A percentile compares a stretch with the other conserved stretches of the same genome.
Evolutionary conservation across 1,139 yeast species (phyloP).

Genomic region (Candida tunisiensis): DNA sequence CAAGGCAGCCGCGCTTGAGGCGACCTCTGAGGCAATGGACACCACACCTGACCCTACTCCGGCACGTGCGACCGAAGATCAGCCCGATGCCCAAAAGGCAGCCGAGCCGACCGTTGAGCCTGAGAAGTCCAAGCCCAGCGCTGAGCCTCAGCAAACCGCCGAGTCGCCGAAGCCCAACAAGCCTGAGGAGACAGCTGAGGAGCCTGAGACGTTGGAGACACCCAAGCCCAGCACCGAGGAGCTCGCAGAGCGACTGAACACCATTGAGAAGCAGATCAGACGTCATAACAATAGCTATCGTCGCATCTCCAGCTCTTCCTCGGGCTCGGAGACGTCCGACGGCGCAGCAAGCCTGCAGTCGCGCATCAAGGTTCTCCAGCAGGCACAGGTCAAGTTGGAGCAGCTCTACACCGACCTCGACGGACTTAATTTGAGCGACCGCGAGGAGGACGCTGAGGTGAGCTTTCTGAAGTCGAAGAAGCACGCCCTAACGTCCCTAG

Average conservation of each 20-base stretch:
- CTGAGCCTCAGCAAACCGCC: too few species aligned
- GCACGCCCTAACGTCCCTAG: slow-evolving; percentile 8
- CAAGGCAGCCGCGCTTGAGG: too few species aligned
- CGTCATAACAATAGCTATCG: slow-evolving; percentile 8
- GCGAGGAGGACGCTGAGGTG: slow-evolving; percentile 5
- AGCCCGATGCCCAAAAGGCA: too few species aligned
- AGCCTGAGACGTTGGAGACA: too few species aligned
- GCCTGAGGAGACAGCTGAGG: too few species aligned
- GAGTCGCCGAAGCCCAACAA: too few species aligned
- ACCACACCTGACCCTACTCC: too few species aligned
- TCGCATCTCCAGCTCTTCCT: slow-evolving; percentile 5
- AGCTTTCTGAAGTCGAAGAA: too few species aligned
- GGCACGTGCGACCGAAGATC: too few species aligned
- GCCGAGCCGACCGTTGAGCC: too few species aligned
- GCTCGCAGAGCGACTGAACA: slow-evolving; percentile 2
- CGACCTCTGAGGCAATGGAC: too few species aligned
- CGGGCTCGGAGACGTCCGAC: slow-evolving; percentile 3
- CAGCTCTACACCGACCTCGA: slow-evolving; percentile 10
- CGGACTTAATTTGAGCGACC: slow-evolving; percentile 4
- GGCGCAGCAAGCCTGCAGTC: slow-evolving; percentile 6
- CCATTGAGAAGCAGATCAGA: slow-evolving; percentile 7
- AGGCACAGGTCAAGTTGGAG: slow-evolving; percentile 10
- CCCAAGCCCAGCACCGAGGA: not conserved
- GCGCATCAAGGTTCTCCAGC: slow-evolving; percentile 10
- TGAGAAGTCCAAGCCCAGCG: too few species aligned